Conservation (phyloP, 805 yeast species). For the Kodamaea fukazawae region DNA sequence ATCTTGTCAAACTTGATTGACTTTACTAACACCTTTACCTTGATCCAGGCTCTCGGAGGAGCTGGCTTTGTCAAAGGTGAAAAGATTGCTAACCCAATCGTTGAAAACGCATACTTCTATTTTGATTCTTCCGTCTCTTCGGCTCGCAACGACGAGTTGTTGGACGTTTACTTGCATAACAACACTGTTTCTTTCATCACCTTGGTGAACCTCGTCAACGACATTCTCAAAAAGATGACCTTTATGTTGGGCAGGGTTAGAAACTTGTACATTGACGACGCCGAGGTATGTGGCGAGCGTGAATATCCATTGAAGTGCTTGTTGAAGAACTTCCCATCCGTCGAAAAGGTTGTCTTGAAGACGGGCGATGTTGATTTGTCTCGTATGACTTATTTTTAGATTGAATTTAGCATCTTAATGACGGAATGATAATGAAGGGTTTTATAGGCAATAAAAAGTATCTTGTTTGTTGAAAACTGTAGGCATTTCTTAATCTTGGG, state of each 20-base stretch:
- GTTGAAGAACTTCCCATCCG: conserved; percentile 29
- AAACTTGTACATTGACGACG: conserved; percentile 34
- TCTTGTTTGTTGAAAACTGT: too few species aligned
- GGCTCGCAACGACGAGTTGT: conserved; percentile 7
- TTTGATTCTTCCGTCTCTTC: conserved; percentile 27
- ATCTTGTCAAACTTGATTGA: conserved; percentile 31
- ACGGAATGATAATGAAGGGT: too few species aligned
- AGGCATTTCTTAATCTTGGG: too few species aligned
- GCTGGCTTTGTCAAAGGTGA: not conserved
- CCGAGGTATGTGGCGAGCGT: conserved; percentile 25
- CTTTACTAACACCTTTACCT: conserved; percentile 16
- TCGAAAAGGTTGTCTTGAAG: conserved; percentile 29
- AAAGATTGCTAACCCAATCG: conserved; percentile 3
- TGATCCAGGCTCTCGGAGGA: conserved; percentile 4
- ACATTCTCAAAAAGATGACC: conserved; percentile 32
- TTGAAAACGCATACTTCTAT: conserved; percentile 31
- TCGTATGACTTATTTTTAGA: conserved; percentile 4
- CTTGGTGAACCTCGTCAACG: conserved; percentile 30
- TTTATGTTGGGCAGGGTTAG: conserved; percentile 33
- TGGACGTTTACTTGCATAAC: conserved; percentile 16
- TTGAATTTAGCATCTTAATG: not conserved
- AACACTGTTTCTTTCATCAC: conserved; percentile 20
- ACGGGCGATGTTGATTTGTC: conserved; percentile 13
- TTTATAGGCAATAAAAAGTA: too few species aligned
- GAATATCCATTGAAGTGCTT: conserved; percentile 28